phyloP scores from a whole-genome alignment of 2,329 filamentous ascomycete species.

The Colletotrichum trifolii region DNA sequence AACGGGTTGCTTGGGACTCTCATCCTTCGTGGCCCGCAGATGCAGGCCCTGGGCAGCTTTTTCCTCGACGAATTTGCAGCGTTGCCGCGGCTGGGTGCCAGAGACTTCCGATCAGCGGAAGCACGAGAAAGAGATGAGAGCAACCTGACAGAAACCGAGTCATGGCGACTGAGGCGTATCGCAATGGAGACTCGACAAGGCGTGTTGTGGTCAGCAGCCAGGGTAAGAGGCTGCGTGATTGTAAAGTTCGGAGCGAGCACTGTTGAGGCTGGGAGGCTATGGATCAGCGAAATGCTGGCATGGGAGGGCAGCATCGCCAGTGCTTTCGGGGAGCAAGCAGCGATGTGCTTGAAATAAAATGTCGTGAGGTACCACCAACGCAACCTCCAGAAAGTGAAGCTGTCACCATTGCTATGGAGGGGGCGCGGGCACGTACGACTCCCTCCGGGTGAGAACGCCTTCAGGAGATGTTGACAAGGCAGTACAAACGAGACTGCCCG shows the following conservation, averaged over 20 bases:
- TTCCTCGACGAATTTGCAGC: slow-evolving; percentile 83
- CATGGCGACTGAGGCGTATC: slow-evolving; percentile 67
- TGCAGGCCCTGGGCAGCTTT: slow-evolving; percentile 74
- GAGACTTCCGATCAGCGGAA: slow-evolving; percentile 75
- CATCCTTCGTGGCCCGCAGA: slow-evolving; percentile 79
- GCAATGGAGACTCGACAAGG: slow-evolving; percentile 67
- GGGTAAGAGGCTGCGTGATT: slow-evolving; percentile 83
- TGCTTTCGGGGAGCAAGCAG: slow-evolving; percentile 82
- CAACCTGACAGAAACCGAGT: slow-evolving; percentile 54
- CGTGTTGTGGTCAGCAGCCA: slow-evolving; percentile 85
- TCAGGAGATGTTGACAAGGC: too few relatives aligned
- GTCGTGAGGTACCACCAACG: not conserved
- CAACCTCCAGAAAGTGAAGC: not conserved
- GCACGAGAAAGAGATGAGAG: slow-evolving; percentile 52
- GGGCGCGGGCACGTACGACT: too few relatives aligned
- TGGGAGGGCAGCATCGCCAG: slow-evolving; percentile 77
- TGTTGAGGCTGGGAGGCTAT: slow-evolving; percentile 83
- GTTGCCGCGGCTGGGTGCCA: slow-evolving; percentile 83
- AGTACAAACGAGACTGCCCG: too few relatives aligned
- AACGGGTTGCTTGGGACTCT: slow-evolving; percentile 86
- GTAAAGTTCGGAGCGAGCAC: slow-evolving; percentile 90
- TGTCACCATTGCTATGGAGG: not conserved
- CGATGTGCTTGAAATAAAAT: slow-evolving; percentile 73
- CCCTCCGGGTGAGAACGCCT: too few relatives aligned
- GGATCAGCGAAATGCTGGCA: slow-evolving; percentile 80